phyloP scores from a whole-genome alignment of 2,329 filamentous ascomycete species.

The Westerdykella ornata region DNA sequence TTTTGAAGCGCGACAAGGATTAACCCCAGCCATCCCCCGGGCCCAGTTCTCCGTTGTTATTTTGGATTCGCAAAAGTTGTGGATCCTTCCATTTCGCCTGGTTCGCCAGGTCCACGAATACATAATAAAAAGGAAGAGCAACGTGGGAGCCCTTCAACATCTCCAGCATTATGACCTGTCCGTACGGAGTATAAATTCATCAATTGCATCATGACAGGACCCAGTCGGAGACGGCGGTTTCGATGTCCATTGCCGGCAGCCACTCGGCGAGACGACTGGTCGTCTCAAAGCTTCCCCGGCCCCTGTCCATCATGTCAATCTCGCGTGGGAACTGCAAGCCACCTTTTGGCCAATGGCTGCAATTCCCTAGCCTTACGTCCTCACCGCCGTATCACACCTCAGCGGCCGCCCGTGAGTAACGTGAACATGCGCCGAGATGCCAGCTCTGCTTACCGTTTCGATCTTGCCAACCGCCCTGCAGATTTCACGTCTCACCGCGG shows the following conservation, averaged over 20 bases:
- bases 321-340: constrained; percentile 35
- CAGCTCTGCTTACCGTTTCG: constrained; percentile 30
- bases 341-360: constrained; percentile 26
- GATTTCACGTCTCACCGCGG: no score
- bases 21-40: no score
- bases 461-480: neutral
- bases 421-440: constrained; percentile 22
- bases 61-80: no score
- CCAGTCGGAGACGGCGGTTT: constrained; percentile 3
- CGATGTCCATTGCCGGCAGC: constrained; percentile 22
- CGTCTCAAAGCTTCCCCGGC: constrained; percentile 27
- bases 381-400: constrained; percentile 19
- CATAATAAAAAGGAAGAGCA: no score
- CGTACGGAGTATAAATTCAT: no score
- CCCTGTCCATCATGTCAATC: constrained; percentile 30
- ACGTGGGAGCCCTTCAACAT: no score
- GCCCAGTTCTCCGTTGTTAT: no score
- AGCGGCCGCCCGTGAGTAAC: constrained; percentile 9
- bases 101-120: no score
- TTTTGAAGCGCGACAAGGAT: no score
- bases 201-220: no score
- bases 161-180: no score
- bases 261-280: constrained; percentile 31
- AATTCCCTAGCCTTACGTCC: constrained; percentile 32
- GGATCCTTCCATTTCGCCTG: no score